Conservation (phyloP, 2,329 filamentous ascomycete genomes). For the Pseudopyricularia javanii region DNA sequence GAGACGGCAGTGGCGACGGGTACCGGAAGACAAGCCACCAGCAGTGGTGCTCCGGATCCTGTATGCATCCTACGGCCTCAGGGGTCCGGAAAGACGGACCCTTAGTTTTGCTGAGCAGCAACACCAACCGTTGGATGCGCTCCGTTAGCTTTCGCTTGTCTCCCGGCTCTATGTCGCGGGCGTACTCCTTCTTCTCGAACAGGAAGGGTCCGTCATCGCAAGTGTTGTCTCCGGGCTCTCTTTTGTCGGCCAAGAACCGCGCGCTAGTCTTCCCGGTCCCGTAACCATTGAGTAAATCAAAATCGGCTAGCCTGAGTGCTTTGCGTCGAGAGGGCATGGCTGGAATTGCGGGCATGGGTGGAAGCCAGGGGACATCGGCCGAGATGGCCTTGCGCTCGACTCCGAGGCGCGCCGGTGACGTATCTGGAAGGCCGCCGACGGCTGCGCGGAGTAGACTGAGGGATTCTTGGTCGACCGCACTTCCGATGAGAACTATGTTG, state of each 20-base stretch:
- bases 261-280: not conserved
- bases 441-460: constrained; percentile 6
- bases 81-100: constrained; percentile 4
- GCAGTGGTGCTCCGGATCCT: constrained; percentile 5
- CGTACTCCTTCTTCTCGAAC: constrained; percentile 7
- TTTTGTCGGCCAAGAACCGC: not conserved
- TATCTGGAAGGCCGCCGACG: constrained; percentile 3
- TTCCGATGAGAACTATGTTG: constrained; percentile 8
- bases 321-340: not conserved
- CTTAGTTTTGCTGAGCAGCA: constrained; percentile 5
- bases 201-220: not conserved
- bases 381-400: constrained; percentile 7
- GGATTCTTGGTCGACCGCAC: constrained; percentile 7
- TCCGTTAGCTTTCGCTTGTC: constrained; percentile 4
- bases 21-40: constrained; percentile 8
- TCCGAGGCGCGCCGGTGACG: constrained; percentile 4
- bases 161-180: constrained; percentile 2
- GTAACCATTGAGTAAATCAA: not conserved
- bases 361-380: not conserved
- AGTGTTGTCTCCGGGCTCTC: not conserved
- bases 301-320: not conserved
- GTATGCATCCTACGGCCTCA: constrained; percentile 6
- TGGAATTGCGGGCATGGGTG: not conserved
- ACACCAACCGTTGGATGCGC: constrained; percentile 7
- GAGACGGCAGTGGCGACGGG: not conserved